phyloP scores from a whole-genome alignment of 768 basidiomycete species.

The Tephrocybe sp. region DNA sequence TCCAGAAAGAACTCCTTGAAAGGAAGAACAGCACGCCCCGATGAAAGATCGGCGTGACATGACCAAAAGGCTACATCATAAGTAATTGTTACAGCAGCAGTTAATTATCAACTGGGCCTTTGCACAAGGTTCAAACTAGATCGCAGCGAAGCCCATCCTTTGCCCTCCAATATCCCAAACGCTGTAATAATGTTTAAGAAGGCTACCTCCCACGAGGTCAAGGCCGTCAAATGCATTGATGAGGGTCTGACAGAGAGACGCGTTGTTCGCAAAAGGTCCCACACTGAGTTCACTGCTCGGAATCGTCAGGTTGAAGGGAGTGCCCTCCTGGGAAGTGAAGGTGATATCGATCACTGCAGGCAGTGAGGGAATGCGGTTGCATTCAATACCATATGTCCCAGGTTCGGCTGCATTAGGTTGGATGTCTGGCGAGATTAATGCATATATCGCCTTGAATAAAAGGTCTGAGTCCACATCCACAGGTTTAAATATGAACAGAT shows the following conservation, averaged over 20 bases:
- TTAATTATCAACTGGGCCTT: too few relatives aligned
- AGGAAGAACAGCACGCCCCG: too few relatives aligned
- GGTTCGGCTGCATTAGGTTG: constrained; percentile 47
- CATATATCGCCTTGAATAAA: constrained; percentile 45
- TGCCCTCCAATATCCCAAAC: constrained; percentile 53
- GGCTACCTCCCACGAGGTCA: constrained; percentile 49
- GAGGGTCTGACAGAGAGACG: constrained; percentile 50
- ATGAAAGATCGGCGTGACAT: neutral
- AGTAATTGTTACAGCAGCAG: too few relatives aligned
- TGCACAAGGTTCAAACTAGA: constrained; percentile 10
- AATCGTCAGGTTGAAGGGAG: constrained; percentile 53
- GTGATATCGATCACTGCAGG: constrained; percentile 50
- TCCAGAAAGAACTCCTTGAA: neutral
- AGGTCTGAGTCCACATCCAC: constrained; percentile 5
- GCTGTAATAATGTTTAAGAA: constrained; percentile 60
- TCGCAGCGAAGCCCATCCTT: constrained; percentile 52
- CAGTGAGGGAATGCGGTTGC: constrained; percentile 40
- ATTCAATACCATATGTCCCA: constrained; percentile 55
- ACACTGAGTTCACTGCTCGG: constrained; percentile 56
- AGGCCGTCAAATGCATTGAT: constrained; percentile 57
- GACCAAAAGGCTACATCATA: neutral
- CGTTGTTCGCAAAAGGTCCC: constrained; percentile 51
- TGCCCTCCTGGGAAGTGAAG: constrained; percentile 49
- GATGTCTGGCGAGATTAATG: constrained; percentile 57
- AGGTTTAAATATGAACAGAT: constrained; percentile 5